Evolutionary conservation across 352 stramenopile species (phyloP).

Genomic region (Pythium coloratum): DNA sequence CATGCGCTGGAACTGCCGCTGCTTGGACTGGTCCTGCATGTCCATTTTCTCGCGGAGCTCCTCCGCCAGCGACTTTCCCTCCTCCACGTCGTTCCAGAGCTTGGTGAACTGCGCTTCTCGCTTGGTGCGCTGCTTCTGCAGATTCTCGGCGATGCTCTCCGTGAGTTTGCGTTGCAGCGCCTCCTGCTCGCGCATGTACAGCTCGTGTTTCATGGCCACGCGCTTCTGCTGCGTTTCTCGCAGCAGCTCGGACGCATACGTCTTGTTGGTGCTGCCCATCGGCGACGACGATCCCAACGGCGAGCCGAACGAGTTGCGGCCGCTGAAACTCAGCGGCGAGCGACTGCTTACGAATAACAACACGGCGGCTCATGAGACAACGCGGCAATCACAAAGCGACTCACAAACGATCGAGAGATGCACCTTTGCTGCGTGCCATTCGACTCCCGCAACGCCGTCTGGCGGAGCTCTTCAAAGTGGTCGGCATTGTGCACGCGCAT

Average conservation of each 20-base stretch:
- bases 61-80: constrained; percentile 55
- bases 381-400: neutral
- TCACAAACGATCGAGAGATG: neutral
- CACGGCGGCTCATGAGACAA: neutral
- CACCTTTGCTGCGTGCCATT: constrained; percentile 27
- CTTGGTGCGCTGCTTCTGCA: constrained; percentile 61
- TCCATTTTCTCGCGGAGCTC: constrained; percentile 66
- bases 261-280: constrained; percentile 22
- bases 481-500: constrained; percentile 78
- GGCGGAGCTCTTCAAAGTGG: constrained; percentile 68
- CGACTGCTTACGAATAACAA: neutral
- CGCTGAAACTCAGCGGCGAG: constrained; percentile 31
- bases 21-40: constrained; percentile 63
- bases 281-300: constrained; percentile 26
- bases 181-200: constrained; percentile 72
- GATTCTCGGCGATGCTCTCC: constrained; percentile 61
- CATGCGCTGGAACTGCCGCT: constrained; percentile 64
- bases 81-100: constrained; percentile 70
- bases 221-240: constrained; percentile 74
- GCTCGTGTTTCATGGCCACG: constrained; percentile 70
- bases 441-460: constrained; percentile 42
- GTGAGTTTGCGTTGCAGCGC: constrained; percentile 57
- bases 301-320: constrained; percentile 29
- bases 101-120: constrained; percentile 72
- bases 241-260: constrained; percentile 47